phyloP scores from a whole-genome alignment of 768 basidiomycete species.

The Holtermannia corniformis region DNA sequence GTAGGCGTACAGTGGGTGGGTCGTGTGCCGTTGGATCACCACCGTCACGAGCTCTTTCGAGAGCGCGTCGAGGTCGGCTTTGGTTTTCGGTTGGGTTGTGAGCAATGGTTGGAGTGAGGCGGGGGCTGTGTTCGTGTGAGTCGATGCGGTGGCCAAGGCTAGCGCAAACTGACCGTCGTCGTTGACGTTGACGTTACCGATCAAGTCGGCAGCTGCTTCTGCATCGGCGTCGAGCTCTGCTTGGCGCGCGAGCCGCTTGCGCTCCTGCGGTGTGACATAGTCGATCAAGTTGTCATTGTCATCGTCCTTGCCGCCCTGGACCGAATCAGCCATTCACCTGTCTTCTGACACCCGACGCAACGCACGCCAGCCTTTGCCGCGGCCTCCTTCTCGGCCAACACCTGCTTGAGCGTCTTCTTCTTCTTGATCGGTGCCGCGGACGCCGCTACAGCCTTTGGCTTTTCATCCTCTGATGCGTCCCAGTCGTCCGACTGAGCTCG shows the following conservation, averaged over 20 bases:
- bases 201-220: conserved; percentile 66
- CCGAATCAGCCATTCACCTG: background rate
- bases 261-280: conserved; percentile 44
- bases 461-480: conserved; percentile 71
- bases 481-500: conserved; percentile 71
- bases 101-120: conserved; percentile 47
- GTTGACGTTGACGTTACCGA: conserved; percentile 57
- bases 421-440: conserved; percentile 69
- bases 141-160: conserved; percentile 3
- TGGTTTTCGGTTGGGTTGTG: conserved; percentile 71
- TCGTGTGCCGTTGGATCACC: conserved; percentile 66
- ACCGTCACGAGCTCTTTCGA: conserved; percentile 64
- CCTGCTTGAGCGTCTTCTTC: conserved; percentile 83
- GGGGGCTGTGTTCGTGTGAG: conserved; percentile 8
- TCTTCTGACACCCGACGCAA: background rate
- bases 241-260: conserved; percentile 66
- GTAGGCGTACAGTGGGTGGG: conserved; percentile 67
- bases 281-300: conserved; percentile 28
- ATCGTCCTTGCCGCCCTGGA: conserved; percentile 13
- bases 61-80: conserved; percentile 72
- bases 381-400: conserved; percentile 85
- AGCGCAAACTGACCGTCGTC: conserved; percentile 11
- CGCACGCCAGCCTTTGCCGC: conserved; percentile 49
- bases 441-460: conserved; percentile 45
- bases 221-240: conserved; percentile 79